Evolutionary conservation across 2,329 filamentous ascomycete species (phyloP), one percentile per base, ranked within the genome.

Genomic region (Monilinia fructicola): DNA sequence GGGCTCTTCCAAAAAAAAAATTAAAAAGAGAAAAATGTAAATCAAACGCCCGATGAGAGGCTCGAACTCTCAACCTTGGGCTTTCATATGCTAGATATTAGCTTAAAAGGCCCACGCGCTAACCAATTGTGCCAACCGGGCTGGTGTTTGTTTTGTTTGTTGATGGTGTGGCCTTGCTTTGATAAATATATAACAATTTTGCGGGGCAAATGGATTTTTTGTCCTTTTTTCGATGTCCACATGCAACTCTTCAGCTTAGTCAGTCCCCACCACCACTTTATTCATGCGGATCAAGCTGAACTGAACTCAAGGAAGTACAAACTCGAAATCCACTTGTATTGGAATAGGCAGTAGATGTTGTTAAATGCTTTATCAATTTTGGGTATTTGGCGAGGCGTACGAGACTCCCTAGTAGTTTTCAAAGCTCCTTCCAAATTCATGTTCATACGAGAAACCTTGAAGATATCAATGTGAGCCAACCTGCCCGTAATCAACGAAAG

Each of bases 41-140:
- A 6, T n/a, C 44, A 11, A 4, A n/a, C 44, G 56, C 56, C 56
- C 56, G 40, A 60, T 38, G 56, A 23, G 56, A 38, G 56, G 56
- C 38, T 60, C 56, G 56, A 60, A 60, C 56, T 38, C 56, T 38
- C 56, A 60, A 60, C 56, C 56, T 60, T 60, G 56, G 42, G 56
- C 42, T 60, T 48, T 60, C 42, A 60, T 23, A 48, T 35, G 56
- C 35, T 60, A 23, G 28, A 48, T 48, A 48, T 11, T 35, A 60
- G 21, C 46, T 23, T 50, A 50, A 50, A 50, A 50, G 46, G 46
- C 46, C 46, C 46, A 50, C 46, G 46, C 46, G 46, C 46, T 50
- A 50, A 50, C 46, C 46, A 50, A 73, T 73, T 74, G 73, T 73
- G 73, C 73, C 73, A 72, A 66, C 71, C 70, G 69, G 71, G 72